Evolutionary conservation across 2,329 filamentous ascomycete genomes (phyloP), one percentile per base, ranked within the genome.

Genomic region (Falciphora oryzae): DNA sequence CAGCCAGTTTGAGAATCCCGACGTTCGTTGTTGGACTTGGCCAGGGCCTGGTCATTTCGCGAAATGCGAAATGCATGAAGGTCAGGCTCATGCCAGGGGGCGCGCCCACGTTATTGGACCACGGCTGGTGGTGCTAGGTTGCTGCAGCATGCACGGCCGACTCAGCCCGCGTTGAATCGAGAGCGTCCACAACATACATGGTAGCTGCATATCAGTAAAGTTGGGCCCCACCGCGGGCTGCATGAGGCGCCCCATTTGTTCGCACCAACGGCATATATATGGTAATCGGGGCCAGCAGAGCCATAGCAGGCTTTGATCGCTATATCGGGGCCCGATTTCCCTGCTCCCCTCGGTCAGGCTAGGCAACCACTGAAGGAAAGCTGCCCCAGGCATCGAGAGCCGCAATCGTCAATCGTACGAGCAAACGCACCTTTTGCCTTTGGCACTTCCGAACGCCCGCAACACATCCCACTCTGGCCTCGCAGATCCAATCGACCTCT

Each of bases 331-430:
- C 44, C 44, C 22, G 22, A 11, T 3, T 18, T 3, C 44, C 44
- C 44, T 53, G 44, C 44, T 11, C 35, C 35, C 35, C 35, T 10
- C 32, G 5, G 32, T 32, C 11, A 22, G 38, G 38, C 38, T 22
- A 7, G 38, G 18, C 38, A 16, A 8, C 38, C 38, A 44, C 44
- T 25, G 32, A 10, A 2, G 32, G 32, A 35, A 35, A 35, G 32
- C 32, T 35, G 44, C 22, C 44, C 44, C 22, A 53, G 44, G 44
- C 44, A 53, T 22, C 7, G 44, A 25, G 44, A 25, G 44, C 44
- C n/a, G 44, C 44, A 53, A 53, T 53, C 44, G 44, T 53, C 44
- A 53, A 53, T 53, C 44, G 44, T 53, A 53, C 44, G 44, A 53
- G 44, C 44, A 53, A 53, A 53, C 44, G 44, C 44, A 53, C 7